Evolutionary conservation across 345 rosid species (phyloP).

Genomic region (Linum lewisii): DNA sequence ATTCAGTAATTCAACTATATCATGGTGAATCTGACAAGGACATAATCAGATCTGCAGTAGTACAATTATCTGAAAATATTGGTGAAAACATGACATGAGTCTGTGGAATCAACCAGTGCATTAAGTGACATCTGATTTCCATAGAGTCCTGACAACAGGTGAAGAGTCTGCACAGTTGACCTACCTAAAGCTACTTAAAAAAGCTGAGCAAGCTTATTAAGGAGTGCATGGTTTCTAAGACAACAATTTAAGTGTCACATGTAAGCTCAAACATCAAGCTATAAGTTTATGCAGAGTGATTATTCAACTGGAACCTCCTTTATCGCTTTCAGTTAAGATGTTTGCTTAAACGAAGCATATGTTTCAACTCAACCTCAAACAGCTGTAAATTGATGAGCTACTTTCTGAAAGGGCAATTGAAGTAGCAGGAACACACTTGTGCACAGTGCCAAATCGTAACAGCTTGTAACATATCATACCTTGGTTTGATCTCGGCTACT

Average conservation of each 20-base stretch:
- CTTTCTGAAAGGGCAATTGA: neutral
- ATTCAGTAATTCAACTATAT: neutral
- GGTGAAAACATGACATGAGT: neutral
- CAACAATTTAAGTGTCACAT: neutral
- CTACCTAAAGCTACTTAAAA: too few species aligned
- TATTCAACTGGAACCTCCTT: too few species aligned
- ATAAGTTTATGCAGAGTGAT: neutral
- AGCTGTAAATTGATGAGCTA: neutral
- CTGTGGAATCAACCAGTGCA: neutral
- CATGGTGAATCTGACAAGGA: neutral
- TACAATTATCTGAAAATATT: neutral
- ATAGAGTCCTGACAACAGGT: neutral
- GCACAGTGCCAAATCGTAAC: neutral
- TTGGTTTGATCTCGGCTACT: constrained; percentile 82
- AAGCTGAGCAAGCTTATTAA: too few species aligned
- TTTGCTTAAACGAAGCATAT: neutral
- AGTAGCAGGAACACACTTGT: neutral
- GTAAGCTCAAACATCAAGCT: neutral
- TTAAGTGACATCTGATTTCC: neutral
- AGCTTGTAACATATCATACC: constrained; percentile 35
- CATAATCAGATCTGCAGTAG: neutral
- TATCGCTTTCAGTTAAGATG: neutral
- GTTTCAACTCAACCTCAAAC: too few species aligned
- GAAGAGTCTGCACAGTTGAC: neutral
- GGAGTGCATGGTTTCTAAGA: neutral